Evolutionary conservation across 192 early-diverging fungal species (phyloP).

Genomic region (Diversispora eburnea): DNA sequence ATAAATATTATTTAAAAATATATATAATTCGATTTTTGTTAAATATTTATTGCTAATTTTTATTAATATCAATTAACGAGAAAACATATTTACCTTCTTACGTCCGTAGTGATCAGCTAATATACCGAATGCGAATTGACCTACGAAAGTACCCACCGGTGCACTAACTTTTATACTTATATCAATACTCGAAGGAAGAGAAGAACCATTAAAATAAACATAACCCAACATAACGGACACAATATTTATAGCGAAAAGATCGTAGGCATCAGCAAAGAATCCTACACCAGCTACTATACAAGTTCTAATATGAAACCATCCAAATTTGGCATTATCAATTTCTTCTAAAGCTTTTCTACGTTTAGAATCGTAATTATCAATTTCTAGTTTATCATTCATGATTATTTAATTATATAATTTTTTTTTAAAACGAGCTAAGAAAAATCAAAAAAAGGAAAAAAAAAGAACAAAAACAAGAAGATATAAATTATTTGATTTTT

Average conservation of each 20-base stretch:
- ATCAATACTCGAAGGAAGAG: conserved; percentile 65
- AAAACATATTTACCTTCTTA: conserved; percentile 44
- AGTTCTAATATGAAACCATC: conserved; percentile 71
- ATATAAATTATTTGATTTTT: no score
- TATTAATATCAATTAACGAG: no score
- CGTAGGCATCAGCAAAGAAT: conserved; percentile 95
- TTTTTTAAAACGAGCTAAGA: no score
- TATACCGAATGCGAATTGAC: conserved; percentile 80
- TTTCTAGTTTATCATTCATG: no score
- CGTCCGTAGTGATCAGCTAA: conserved; percentile 87
- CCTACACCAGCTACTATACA: conserved; percentile 67
- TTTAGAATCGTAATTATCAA: conserved; percentile 27
- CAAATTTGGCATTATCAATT: conserved; percentile 75
- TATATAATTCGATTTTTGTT: no score
- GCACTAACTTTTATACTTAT: conserved; percentile 80
- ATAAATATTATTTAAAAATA: no score
- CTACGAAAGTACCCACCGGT: conserved; percentile 84
- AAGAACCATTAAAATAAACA: conserved; percentile 58
- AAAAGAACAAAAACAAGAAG: no score
- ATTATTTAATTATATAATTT: no score
- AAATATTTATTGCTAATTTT: no score
- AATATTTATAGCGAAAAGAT: conserved; percentile 90
- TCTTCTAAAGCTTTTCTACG: conserved; percentile 40
- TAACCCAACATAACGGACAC: conserved; percentile 80
- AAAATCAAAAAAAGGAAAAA: no score